Percentiles rank a stretch among this genome's conserved stretches.
These are phyloP conservation scores for Chytriomyces sp. DNA, from an alignment of 192 early-diverging fungal species.

Conservation along the genomic window DNA sequence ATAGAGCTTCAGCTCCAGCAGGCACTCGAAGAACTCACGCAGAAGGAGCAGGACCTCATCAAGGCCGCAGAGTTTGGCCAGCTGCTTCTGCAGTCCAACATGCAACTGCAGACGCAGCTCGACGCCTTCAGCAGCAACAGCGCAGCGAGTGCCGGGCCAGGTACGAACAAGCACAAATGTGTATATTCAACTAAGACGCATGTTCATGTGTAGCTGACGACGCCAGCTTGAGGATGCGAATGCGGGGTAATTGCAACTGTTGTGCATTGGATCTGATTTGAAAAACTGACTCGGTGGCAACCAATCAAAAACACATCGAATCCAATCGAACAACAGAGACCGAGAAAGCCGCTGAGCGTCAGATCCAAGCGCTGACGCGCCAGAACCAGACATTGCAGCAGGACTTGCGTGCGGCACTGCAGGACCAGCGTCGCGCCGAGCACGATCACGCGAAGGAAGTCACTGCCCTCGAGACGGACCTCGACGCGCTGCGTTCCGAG, in stretches of 20 bases:
- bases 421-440: conserved; percentile 44
- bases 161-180: background rate
- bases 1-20: conserved; percentile 1
- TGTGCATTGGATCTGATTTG: background rate
- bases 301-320: background rate
- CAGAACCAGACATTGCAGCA: conserved; percentile 12
- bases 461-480: conserved; percentile 40
- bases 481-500: conserved; percentile 45
- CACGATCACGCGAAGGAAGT: conserved; percentile 38
- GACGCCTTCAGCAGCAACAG: background rate
- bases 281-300: background rate
- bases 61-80: conserved; percentile 30
- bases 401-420: conserved; percentile 7
- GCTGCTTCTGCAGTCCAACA: conserved; percentile 16
- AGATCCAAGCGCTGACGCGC: conserved; percentile 10
- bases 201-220: background rate
- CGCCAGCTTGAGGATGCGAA: background rate
- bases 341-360: conserved; percentile 29
- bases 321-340: conserved; percentile 13
- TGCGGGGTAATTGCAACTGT: background rate
- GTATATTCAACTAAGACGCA: background rate
- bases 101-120: conserved; percentile 8
- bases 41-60: conserved; percentile 26
- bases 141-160: background rate
- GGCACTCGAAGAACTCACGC: conserved; percentile 9